Evolutionary conservation across 2,329 filamentous ascomycete genomes (phyloP).

Genomic region (Daldinia sp.): DNA sequence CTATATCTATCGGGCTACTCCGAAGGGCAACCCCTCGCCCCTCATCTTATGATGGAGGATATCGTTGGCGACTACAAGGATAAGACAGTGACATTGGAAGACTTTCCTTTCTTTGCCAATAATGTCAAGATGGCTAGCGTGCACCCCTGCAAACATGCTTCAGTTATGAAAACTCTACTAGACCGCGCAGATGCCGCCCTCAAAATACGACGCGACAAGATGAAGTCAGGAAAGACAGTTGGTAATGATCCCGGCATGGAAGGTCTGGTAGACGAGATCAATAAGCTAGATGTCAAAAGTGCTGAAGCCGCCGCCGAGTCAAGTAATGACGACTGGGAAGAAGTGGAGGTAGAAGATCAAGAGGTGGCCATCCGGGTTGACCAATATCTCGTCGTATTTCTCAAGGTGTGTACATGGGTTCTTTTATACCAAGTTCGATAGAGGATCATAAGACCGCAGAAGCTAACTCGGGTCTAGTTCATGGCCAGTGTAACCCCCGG

Average conservation of each 20-base stretch:
- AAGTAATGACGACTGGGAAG: slow-evolving; percentile 70
- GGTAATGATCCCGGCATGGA: slow-evolving; percentile 72
- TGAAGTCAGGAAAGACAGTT: slow-evolving; percentile 66
- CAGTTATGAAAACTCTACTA: slow-evolving; percentile 96
- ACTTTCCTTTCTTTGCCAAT: slow-evolving; percentile 93
- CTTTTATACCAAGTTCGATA: background rate
- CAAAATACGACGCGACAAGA: slow-evolving; percentile 85
- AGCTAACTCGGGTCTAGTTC: slow-evolving; percentile 58
- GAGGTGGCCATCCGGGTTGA: slow-evolving; percentile 87
- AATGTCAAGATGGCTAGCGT: slow-evolving; percentile 96
- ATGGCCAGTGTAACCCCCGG: slow-evolving; percentile 92
- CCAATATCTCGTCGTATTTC: slow-evolving; percentile 85
- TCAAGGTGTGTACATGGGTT: slow-evolving; percentile 69
- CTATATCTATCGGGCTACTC: slow-evolving; percentile 95
- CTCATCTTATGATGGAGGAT: slow-evolving; percentile 92
- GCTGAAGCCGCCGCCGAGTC: slow-evolving; percentile 61
- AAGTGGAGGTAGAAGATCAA: slow-evolving; percentile 71
- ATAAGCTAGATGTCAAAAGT: slow-evolving; percentile 66
- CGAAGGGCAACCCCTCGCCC: slow-evolving; percentile 80
- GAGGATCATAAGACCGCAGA: background rate
- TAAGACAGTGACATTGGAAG: slow-evolving; percentile 97
- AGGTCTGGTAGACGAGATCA: slow-evolving; percentile 83
- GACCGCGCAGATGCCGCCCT: slow-evolving; percentile 94
- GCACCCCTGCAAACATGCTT: slow-evolving; percentile 96
- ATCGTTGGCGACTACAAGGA: slow-evolving; percentile 97